These are phyloP conservation scores for Pseudogymnoascus destructans DNA, from an alignment of 2,329 filamentous ascomycete species.

Conservation along the genomic window DNA sequence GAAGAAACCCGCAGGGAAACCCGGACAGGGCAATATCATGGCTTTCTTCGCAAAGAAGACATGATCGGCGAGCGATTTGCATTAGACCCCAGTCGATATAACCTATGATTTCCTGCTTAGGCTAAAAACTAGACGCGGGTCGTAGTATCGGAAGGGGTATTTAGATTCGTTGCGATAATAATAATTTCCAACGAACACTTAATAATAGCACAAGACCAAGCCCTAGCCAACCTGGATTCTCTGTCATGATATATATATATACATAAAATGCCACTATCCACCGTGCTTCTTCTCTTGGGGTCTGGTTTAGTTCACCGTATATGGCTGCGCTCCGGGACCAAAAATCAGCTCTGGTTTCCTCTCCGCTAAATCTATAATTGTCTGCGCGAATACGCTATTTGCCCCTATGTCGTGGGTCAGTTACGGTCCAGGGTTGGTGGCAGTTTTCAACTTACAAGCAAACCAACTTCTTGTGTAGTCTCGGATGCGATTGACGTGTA, in stretches of 20 bases:
- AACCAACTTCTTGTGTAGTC: conserved; percentile 89
- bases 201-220: background rate
- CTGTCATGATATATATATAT: background rate
- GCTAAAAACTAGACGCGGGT: background rate
- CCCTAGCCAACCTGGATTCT: background rate
- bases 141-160: background rate
- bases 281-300: background rate
- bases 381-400: conserved; percentile 89
- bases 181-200: background rate
- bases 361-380: conserved; percentile 77
- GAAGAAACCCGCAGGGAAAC: conserved; percentile 45
- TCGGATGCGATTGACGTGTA: conserved; percentile 59
- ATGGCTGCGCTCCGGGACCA: conserved; percentile 46
- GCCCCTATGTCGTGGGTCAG: conserved; percentile 44
- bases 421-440: background rate
- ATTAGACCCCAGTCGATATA: background rate
- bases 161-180: background rate
- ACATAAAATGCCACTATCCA: background rate
- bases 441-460: conserved; percentile 42
- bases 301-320: conserved; percentile 28
- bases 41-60: conserved; percentile 76
- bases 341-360: conserved; percentile 84
- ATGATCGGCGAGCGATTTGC: background rate
- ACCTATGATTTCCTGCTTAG: background rate
- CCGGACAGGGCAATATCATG: conserved; percentile 71